Percentiles rank a stretch among this genome's conserved stretches.
Evolutionary conservation across 495 filamentous ascomycete species (phyloP).

Genomic region (Trichoderma orchidacearum): DNA sequence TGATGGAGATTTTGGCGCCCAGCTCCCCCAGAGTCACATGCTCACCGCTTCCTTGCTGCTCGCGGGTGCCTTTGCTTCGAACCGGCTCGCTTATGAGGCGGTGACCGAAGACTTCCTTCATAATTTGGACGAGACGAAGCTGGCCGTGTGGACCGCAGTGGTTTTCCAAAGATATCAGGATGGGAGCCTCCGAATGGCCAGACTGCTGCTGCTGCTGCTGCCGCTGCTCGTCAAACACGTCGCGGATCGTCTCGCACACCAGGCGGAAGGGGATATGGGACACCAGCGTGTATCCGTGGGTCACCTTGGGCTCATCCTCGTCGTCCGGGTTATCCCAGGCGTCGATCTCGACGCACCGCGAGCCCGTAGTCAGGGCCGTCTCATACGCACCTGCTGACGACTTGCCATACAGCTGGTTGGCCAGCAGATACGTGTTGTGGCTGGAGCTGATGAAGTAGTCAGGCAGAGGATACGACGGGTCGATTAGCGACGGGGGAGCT

Average conservation of each 20-base stretch:
- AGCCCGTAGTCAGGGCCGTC: slow-evolving; percentile 30
- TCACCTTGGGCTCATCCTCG: slow-evolving; percentile 37
- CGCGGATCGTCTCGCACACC: slow-evolving; percentile 37
- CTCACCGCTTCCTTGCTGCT: slow-evolving; percentile 19
- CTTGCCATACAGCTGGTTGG: slow-evolving; percentile 36
- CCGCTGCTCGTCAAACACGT: slow-evolving; percentile 31
- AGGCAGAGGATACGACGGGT: slow-evolving; percentile 31
- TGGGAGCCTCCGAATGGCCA: slow-evolving; percentile 23
- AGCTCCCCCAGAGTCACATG: slow-evolving; percentile 32
- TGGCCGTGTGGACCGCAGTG: slow-evolving; percentile 35
- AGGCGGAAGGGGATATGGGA: slow-evolving; percentile 38
- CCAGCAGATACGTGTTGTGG: slow-evolving; percentile 60
- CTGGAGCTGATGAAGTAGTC: slow-evolving; percentile 55
- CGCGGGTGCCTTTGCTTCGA: slow-evolving; percentile 24
- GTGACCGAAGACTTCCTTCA: slow-evolving; percentile 37
- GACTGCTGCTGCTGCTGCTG: slow-evolving; percentile 14
- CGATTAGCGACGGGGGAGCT: slow-evolving; percentile 25
- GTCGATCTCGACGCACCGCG: slow-evolving; percentile 44
- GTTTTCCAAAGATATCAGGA: slow-evolving; percentile 41
- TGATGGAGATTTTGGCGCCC: slow-evolving; percentile 37
- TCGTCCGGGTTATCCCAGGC: slow-evolving; percentile 39
- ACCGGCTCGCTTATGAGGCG: slow-evolving; percentile 33
- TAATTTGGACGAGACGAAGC: slow-evolving; percentile 34
- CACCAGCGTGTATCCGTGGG: slow-evolving; percentile 40
- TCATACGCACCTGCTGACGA: slow-evolving; percentile 34